These are phyloP conservation scores for Mycosphaerella sp. DNA, from an alignment of 2,329 filamentous ascomycete species.

Conservation along the genomic window DNA sequence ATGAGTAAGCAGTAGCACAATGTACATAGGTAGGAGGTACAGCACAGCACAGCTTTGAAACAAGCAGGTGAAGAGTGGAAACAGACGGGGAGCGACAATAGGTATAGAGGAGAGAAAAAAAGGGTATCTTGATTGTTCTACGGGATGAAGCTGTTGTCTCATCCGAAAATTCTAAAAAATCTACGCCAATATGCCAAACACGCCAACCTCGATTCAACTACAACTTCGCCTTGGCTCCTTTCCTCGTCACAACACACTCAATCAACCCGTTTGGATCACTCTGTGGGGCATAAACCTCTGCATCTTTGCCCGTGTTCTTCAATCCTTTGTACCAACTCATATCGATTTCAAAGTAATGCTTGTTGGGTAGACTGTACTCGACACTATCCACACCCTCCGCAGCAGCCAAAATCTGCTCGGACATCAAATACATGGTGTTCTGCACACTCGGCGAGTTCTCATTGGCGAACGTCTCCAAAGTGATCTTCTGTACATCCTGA, in stretches of 20 bases:
- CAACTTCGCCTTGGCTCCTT: constrained; percentile 30
- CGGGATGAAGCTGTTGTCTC: too few species aligned
- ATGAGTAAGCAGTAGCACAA: too few species aligned
- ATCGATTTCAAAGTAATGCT: constrained; percentile 98
- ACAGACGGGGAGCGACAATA: too few species aligned
- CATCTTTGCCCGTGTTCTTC: constrained; percentile 92
- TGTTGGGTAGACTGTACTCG: constrained; percentile 85
- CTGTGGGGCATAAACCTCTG: constrained; percentile 92
- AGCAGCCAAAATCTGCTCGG: constrained; percentile 70
- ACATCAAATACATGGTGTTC: constrained; percentile 99
- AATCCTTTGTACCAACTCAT: constrained; percentile 93
- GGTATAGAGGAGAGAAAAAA: too few species aligned
- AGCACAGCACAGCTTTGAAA: too few species aligned
- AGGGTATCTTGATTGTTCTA: too few species aligned
- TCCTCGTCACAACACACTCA: constrained; percentile 76
- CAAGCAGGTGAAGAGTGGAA: too few species aligned
- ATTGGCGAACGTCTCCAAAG: constrained; percentile 83
- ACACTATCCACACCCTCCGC: constrained; percentile 67
- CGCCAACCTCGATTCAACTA: constrained; percentile 2
- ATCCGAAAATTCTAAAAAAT: too few species aligned
- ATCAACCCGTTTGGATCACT: constrained; percentile 92
- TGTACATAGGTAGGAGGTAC: too few species aligned
- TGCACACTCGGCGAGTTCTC: constrained; percentile 92
- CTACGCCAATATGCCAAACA: too few species aligned
- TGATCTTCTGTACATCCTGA: constrained; percentile 70